phyloP scores from a whole-genome alignment of 2,329 filamentous ascomycete genomes.

The Exophiala sideris region DNA sequence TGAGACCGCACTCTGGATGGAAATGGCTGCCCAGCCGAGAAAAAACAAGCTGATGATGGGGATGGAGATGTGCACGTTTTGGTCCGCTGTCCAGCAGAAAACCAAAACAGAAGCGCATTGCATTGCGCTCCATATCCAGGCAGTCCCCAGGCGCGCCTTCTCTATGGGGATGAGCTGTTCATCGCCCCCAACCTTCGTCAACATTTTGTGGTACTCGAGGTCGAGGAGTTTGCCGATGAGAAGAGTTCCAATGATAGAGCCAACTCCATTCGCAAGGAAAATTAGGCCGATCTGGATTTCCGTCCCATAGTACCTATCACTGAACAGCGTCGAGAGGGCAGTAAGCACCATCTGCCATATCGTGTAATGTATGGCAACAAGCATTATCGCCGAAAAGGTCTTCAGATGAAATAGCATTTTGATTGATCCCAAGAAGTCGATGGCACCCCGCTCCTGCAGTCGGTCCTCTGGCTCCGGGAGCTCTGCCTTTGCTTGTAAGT shows the following conservation, averaged over 20 bases:
- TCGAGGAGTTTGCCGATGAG: conserved; percentile 54
- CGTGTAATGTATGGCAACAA: conserved; percentile 51
- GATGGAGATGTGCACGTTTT: conserved; percentile 46
- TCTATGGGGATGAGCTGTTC: conserved; percentile 47
- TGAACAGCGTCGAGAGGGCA: conserved; percentile 50
- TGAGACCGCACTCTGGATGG: conserved; percentile 48
- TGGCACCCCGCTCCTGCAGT: conserved; percentile 29
- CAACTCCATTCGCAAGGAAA: conserved; percentile 55
- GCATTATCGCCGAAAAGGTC: conserved; percentile 45
- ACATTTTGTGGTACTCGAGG: conserved; percentile 43
- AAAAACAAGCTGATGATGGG: conserved; percentile 52
- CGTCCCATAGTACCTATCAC: conserved; percentile 41
- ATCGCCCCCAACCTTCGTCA: conserved; percentile 4
- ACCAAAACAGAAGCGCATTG: conserved; percentile 48
- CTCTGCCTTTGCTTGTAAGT: not conserved
- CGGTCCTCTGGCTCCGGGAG: not conserved
- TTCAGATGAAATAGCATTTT: conserved; percentile 47
- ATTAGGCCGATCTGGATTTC: conserved; percentile 50
- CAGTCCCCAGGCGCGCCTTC: conserved; percentile 49
- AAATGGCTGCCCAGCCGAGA: conserved; percentile 52
- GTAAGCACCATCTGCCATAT: conserved; percentile 58
- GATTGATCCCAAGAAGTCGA: conserved; percentile 48
- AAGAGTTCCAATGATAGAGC: conserved; percentile 53
- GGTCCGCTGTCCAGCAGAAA: conserved; percentile 55
- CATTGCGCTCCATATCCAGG: conserved; percentile 45